Evolutionary conservation across 2,329 filamentous ascomycete species (phyloP), one percentile per base, ranked within the genome.

Genomic region (Colletotrichum chrysophilum): DNA sequence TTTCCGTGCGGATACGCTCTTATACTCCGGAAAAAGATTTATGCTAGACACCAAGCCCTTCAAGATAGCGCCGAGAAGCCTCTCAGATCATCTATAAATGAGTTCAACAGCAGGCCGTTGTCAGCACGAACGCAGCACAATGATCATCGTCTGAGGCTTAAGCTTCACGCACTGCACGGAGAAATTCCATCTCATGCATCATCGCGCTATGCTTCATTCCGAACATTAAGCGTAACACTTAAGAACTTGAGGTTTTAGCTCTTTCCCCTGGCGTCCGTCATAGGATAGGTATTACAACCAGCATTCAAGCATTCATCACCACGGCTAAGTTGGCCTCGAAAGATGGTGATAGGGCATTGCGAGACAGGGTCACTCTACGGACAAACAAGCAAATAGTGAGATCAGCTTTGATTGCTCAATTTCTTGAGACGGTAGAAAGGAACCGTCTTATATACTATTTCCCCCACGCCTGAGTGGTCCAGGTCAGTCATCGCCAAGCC

Each of bases 41-140:
- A 5, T 13, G 18, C 9, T 3, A n/a, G 38, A 48, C 18, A 10
- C 16, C 36, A n/a, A 5, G 12, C 3, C 18, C 3, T 48, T 3
- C 9, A 0, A 6, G 10, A n/a, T 12, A n/a, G 38, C 3, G 5
- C 18, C 4, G 18, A 48, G 38, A n/a, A 1, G 38, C 3, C 38
- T n/a, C 38, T 48, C 38, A 10, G 9, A 21, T 12, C 1, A 0
- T 2, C 18, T 48, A 48, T 48, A 48, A 48, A 48, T 21, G 18
- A 48, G 3, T 7, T 1, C 3, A 7, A 6, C 18, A 8, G 18
- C 2, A 13, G 7, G 4, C 18, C 38, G 8, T 48, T 0, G 1
- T 48, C 18, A 48, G 43, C 3, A 6, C 1, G 43, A 48, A 7
- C 1, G 2, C 43, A 3, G 0, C 43, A 48, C 43, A 48, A 21